Conservation (phyloP, 495 filamentous ascomycete genomes). For the Diplogelasinospora grovesii region DNA sequence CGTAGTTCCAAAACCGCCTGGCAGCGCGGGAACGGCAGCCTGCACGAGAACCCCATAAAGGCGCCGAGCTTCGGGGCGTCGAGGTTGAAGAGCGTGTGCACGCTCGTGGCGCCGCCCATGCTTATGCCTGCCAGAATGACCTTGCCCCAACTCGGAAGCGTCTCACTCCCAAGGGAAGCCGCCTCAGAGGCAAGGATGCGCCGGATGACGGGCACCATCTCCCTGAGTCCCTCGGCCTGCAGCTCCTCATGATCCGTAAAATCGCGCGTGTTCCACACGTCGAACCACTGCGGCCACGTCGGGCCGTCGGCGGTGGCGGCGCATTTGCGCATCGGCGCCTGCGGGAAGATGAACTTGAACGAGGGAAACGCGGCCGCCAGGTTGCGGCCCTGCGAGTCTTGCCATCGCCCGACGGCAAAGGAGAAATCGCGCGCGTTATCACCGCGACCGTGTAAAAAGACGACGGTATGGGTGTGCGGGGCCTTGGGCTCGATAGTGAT, state of each 20-base stretch:
- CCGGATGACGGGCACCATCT: constrained; percentile 19
- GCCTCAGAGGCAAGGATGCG: constrained; percentile 22
- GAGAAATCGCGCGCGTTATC: constrained; percentile 45
- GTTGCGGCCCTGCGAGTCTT: constrained; percentile 22
- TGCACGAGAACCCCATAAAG: constrained; percentile 49
- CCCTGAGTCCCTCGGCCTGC: constrained; percentile 18
- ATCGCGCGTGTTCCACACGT: constrained; percentile 27
- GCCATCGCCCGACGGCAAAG: constrained; percentile 30
- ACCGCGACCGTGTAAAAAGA: constrained; percentile 55
- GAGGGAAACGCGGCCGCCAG: constrained; percentile 27
- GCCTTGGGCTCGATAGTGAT: background rate
- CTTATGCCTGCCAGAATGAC: constrained; percentile 29
- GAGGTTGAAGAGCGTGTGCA: constrained; percentile 33
- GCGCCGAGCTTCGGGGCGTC: constrained; percentile 23
- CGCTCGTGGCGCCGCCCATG: constrained; percentile 36
- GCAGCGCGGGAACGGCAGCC: constrained; percentile 45
- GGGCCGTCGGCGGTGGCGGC: constrained; percentile 31
- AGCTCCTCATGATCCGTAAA: constrained; percentile 23
- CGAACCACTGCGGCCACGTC: constrained; percentile 34
- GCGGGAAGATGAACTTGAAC: constrained; percentile 39
- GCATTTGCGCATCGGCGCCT: constrained; percentile 33
- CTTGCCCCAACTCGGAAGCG: constrained; percentile 18
- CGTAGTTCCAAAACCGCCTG: constrained; percentile 15
- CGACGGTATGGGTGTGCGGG: constrained; percentile 43
- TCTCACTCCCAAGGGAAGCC: constrained; percentile 1